phyloP scores from a whole-genome alignment of 2,329 filamentous ascomycete species.

The Cercospora zeae-maydis region DNA sequence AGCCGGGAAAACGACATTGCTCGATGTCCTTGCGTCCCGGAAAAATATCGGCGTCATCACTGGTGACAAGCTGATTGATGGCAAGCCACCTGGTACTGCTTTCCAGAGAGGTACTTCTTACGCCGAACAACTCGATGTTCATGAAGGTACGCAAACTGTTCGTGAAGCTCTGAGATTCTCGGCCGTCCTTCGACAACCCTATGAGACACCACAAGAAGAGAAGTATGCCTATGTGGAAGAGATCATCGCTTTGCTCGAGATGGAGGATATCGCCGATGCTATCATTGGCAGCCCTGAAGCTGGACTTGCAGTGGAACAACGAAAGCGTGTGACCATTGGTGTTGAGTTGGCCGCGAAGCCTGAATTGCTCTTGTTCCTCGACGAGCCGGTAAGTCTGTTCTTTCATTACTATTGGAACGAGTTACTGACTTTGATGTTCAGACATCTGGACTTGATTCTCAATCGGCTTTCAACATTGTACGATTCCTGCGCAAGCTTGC shows the following conservation, averaged over 20 bases:
- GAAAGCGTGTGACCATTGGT: constrained; percentile 64
- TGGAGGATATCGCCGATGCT: constrained; percentile 64
- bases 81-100: constrained; percentile 49
- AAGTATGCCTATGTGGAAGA: constrained; percentile 66
- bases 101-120: constrained; percentile 64
- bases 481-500: constrained; percentile 74
- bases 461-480: constrained; percentile 72
- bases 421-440: neutral
- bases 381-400: constrained; percentile 54
- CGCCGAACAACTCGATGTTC: constrained; percentile 63
- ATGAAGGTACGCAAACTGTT: constrained; percentile 60
- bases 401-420: too few species aligned
- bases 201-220: constrained; percentile 54
- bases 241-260: constrained; percentile 61
- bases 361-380: constrained; percentile 70
- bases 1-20: constrained; percentile 81
- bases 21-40: constrained; percentile 68
- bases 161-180: constrained; percentile 65
- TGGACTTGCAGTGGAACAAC: constrained; percentile 63
- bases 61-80: constrained; percentile 62
- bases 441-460: constrained; percentile 69
- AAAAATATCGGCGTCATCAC: constrained; percentile 63
- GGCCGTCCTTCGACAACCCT: constrained; percentile 60
- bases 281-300: constrained; percentile 60
- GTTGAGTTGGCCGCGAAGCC: constrained; percentile 63